A percentile compares a stretch with the other conserved stretches of the same genome.
phyloP scores from a whole-genome alignment of 2,329 filamentous ascomycete genomes.

The Achaetomium macrosporum region DNA sequence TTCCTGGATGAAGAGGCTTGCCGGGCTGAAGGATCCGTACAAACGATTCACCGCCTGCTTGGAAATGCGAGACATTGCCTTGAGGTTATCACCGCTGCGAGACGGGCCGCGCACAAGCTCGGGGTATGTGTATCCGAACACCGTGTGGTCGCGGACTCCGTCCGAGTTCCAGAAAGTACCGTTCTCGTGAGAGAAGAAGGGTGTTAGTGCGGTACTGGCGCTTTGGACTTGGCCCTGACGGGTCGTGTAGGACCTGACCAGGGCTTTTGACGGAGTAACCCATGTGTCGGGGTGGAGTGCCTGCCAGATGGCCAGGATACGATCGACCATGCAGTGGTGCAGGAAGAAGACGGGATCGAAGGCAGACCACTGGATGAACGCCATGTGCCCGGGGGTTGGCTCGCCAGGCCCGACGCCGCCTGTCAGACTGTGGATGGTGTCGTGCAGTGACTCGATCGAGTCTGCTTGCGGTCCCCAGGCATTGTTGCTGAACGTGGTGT shows the following conservation, averaged over 20 bases:
- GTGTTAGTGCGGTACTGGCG: slow-evolving; percentile 53
- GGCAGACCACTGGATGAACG: slow-evolving; percentile 52
- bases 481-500: slow-evolving; percentile 64
- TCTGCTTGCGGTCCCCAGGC: slow-evolving; percentile 55
- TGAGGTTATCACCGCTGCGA: slow-evolving; percentile 28
- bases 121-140: slow-evolving; percentile 69
- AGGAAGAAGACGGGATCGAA: slow-evolving; percentile 78
- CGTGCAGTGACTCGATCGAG: slow-evolving; percentile 60
- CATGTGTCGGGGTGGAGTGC: slow-evolving; percentile 62
- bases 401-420: slow-evolving; percentile 36
- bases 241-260: slow-evolving; percentile 57
- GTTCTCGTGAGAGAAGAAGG: slow-evolving; percentile 55
- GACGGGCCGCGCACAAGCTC: slow-evolving; percentile 43
- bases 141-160: slow-evolving; percentile 49
- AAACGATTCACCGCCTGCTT: slow-evolving; percentile 52
- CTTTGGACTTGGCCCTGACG: slow-evolving; percentile 48
- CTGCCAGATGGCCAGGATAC: slow-evolving; percentile 73
- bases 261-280: slow-evolving; percentile 50
- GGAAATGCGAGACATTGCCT: slow-evolving; percentile 33
- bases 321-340: slow-evolving; percentile 71
- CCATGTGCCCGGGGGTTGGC: slow-evolving; percentile 54
- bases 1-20: slow-evolving; percentile 27
- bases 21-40: slow-evolving; percentile 47
- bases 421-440: slow-evolving; percentile 54
- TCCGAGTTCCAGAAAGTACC: slow-evolving; percentile 65